Conservation (phyloP, 176 grass and related monocot species). For the Microstegium vimineum region DNA sequence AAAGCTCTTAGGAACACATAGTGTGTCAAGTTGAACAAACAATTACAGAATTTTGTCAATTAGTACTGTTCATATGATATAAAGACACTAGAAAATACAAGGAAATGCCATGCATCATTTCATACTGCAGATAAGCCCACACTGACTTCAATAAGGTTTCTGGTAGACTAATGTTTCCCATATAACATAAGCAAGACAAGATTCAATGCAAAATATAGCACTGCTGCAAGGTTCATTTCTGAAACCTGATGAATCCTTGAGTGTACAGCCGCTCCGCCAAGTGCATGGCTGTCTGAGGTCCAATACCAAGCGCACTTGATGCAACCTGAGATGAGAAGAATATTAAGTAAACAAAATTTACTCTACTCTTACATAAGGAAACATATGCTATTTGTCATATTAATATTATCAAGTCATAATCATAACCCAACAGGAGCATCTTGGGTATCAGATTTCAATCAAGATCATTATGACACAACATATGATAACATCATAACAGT, state of each 20-base stretch:
- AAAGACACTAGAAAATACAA: background rate
- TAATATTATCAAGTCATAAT: background rate
- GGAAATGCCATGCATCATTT: background rate
- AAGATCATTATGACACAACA: background rate
- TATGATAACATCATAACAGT: background rate
- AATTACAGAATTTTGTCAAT: background rate
- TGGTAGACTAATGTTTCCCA: background rate
- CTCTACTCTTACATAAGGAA: background rate
- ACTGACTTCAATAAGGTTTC: constrained; percentile 1
- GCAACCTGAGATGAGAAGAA: constrained; percentile 61
- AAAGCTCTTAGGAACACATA: constrained; percentile 19
- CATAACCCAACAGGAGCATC: constrained; percentile 2
- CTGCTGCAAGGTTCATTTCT: constrained; percentile 3
- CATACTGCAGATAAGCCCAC: constrained; percentile 4
- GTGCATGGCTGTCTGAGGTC: constrained; percentile 90
- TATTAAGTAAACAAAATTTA: constrained; percentile 22
- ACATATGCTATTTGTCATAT: background rate
- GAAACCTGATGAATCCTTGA: constrained; percentile 96
- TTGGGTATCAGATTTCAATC: background rate
- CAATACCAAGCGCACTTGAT: constrained; percentile 86
- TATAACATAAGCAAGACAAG: background rate
- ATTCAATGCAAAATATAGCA: background rate
- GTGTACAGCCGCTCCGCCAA: constrained; percentile 87
- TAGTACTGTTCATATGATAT: background rate
- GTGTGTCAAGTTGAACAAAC: background rate